Evolutionary conservation across 768 basidiomycete genomes (phyloP).

Genomic region (Rhizopogon vulgaris): DNA sequence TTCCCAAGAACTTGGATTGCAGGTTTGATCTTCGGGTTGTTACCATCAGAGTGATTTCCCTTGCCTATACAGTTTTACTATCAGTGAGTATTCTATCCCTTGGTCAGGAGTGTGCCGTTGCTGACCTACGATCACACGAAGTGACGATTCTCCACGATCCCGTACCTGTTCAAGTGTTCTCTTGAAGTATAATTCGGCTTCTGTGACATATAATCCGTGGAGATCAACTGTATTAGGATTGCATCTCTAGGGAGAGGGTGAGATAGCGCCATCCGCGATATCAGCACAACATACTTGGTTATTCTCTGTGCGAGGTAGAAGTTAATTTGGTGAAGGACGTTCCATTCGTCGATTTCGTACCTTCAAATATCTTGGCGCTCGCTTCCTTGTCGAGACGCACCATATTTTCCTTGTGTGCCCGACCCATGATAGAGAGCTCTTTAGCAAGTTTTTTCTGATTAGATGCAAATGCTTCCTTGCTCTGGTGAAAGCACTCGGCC

Average conservation of each 20-base stretch:
- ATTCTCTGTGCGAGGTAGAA: not conserved
- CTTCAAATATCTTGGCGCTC: constrained; percentile 73
- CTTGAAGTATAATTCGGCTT: constrained; percentile 70
- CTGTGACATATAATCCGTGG: constrained; percentile 83
- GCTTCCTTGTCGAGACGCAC: constrained; percentile 68
- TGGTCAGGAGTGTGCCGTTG: not conserved
- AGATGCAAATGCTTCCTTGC: constrained; percentile 60
- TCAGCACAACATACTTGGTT: constrained; percentile 1
- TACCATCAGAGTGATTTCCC: constrained; percentile 73
- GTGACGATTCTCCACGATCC: constrained; percentile 38
- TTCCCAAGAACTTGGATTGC: constrained; percentile 17
- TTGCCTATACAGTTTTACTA: constrained; percentile 41
- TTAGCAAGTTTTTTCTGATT: constrained; percentile 73
- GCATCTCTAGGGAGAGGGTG: constrained; percentile 12
- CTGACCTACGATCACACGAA: constrained; percentile 78
- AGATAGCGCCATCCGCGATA: not conserved
- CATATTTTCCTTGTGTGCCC: constrained; percentile 68
- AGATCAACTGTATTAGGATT: constrained; percentile 68
- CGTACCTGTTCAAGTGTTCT: constrained; percentile 57
- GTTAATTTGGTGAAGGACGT: too few relatives aligned
- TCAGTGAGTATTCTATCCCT: too few relatives aligned
- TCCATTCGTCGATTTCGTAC: constrained; percentile 35
- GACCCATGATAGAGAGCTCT: constrained; percentile 71
- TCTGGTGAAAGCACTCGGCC: constrained; percentile 55
- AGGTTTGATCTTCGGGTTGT: constrained; percentile 76